Conservation (phyloP, 1,284 basidiomycete species). For the Microbotryum lychnidis-dioicae region DNA sequence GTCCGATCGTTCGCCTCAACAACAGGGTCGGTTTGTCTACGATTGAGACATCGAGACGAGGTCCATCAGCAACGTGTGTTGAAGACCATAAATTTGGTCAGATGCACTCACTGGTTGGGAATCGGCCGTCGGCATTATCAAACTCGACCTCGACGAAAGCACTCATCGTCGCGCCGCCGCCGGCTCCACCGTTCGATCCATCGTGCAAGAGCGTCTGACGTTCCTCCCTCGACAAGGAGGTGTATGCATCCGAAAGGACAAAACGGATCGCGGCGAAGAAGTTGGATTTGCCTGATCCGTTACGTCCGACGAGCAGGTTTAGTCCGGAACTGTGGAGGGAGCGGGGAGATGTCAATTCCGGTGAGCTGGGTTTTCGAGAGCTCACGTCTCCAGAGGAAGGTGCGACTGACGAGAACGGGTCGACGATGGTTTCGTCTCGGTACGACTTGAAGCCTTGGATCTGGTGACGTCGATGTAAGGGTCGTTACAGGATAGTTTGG, state of each 20-base stretch:
- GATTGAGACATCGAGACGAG: not conserved
- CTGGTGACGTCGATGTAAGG: slow-evolving; percentile 38
- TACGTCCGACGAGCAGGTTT: slow-evolving; percentile 89
- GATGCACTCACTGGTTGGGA: slow-evolving; percentile 64
- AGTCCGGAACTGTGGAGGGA: slow-evolving; percentile 60
- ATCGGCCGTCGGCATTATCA: slow-evolving; percentile 34
- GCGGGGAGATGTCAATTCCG: not conserved
- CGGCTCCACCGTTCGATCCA: slow-evolving; percentile 59
- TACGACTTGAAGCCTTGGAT: slow-evolving; percentile 98
- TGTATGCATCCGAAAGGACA: slow-evolving; percentile 94
- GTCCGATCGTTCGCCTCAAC: slow-evolving; percentile 83
- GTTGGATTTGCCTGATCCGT: slow-evolving; percentile 93
- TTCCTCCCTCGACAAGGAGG: slow-evolving; percentile 88
- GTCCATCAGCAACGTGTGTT: no score
- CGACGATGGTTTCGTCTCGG: slow-evolving; percentile 52
- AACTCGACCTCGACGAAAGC: slow-evolving; percentile 66
- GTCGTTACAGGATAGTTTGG: no score
- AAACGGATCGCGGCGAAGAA: slow-evolving; percentile 79
- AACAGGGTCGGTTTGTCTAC: slow-evolving; percentile 77
- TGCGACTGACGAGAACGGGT: slow-evolving; percentile 42
- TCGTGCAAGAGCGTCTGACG: slow-evolving; percentile 87
- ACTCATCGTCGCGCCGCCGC: slow-evolving; percentile 67
- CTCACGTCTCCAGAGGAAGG: no score
- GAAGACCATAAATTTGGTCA: slow-evolving; percentile 40
- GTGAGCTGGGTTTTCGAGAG: not conserved